Evolutionary conservation across 2,329 filamentous ascomycete genomes (phyloP).

Genomic region (Nigrospora oryzae): DNA sequence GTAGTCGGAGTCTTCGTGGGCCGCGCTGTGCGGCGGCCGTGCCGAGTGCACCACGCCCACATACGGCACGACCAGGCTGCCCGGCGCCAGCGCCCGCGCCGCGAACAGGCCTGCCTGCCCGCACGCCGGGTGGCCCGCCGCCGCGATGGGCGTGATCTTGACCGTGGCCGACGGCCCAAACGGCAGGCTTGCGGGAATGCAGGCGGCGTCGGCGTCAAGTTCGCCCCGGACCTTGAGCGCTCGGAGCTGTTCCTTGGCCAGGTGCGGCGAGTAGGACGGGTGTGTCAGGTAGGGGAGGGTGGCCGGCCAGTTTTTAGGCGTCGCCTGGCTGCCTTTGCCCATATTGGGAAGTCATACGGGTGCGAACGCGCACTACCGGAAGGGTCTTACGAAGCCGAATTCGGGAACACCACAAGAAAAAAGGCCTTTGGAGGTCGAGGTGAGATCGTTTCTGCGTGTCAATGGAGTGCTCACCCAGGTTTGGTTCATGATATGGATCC

Average conservation of each 20-base stretch:
- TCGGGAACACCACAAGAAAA: no score
- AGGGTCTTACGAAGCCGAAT: no score
- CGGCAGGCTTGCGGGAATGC: conserved; percentile 25
- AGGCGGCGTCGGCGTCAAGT: conserved; percentile 13
- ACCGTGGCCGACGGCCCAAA: conserved; percentile 37
- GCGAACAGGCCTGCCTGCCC: conserved; percentile 56
- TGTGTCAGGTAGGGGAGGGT: conserved; percentile 41
- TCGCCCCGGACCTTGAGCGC: conserved; percentile 25
- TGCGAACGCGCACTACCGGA: no score
- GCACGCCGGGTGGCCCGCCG: conserved; percentile 44
- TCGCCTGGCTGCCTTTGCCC: conserved; percentile 12
- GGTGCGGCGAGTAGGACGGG: conserved; percentile 37
- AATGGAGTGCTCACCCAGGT: no score
- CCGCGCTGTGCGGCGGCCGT: conserved; percentile 14
- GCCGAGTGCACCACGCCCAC: conserved; percentile 48
- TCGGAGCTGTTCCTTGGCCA: conserved; percentile 31
- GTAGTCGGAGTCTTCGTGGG: conserved; percentile 46
- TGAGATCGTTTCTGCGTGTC: no score
- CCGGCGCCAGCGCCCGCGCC: conserved; percentile 40
- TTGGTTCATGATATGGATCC: no score
- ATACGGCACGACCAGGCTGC: conserved; percentile 52
- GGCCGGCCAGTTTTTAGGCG: conserved; percentile 51
- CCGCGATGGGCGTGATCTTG: conserved; percentile 43
- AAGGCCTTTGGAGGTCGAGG: no score
- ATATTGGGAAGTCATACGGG: conserved; percentile 5